Evolutionary conservation across 345 rosid species (phyloP).

Genomic region (Cardamine chenopodiifolia): DNA sequence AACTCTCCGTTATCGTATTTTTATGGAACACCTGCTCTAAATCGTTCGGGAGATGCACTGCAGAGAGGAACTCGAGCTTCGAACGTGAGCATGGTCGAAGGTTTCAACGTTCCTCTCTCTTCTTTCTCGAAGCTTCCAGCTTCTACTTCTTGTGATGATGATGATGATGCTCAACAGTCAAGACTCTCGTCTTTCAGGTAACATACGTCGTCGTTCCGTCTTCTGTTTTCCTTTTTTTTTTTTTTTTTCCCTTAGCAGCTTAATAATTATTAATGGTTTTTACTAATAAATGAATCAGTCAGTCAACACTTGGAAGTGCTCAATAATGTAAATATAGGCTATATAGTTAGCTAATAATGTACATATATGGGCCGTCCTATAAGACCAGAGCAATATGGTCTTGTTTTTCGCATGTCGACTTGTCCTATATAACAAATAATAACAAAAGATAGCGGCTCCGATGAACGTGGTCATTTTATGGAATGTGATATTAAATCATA

Average conservation of each 20-base stretch:
- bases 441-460: not conserved
- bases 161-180: slow-evolving; percentile 3
- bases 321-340: not conserved
- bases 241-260: no score
- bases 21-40: slow-evolving; percentile 77
- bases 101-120: slow-evolving; percentile 58
- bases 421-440: not conserved
- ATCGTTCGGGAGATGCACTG: slow-evolving; percentile 61
- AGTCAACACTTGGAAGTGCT: not conserved
- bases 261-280: not conserved
- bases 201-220: slow-evolving; percentile 12
- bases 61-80: slow-evolving; percentile 36
- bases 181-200: slow-evolving; percentile 67
- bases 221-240: not conserved
- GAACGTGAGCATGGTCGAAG: slow-evolving; percentile 62
- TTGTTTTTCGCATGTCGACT: not conserved
- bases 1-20: slow-evolving; percentile 62
- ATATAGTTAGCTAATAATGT: not conserved
- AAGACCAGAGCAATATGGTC: not conserved
- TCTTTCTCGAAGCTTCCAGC: slow-evolving; percentile 46
- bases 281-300: not conserved
- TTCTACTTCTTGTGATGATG: slow-evolving; percentile 10
- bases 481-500: not conserved
- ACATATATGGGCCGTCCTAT: not conserved
- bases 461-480: slow-evolving; percentile 2